Evolutionary conservation across 306 rosid genomes (phyloP), one percentile per base, ranked within the genome.

Genomic region (Citrullus colocynthis): DNA sequence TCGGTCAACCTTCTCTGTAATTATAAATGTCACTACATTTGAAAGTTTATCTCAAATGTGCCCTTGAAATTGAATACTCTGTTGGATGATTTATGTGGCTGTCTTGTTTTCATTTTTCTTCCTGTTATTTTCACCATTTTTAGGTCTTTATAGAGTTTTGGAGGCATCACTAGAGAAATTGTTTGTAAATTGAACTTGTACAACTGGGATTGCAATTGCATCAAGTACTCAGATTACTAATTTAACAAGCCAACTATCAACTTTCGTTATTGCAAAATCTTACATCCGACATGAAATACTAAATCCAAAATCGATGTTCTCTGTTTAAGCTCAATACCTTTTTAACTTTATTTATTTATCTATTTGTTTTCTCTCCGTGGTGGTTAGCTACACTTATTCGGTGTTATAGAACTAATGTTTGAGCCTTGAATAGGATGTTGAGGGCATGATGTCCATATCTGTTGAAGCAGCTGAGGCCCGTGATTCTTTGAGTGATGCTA

Each of bases 361-460:
- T 41, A 24, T 77, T 60, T 78, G 24, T 15, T 57, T 16, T 60
- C 37, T 39, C 18, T 10, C 36, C 9, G 2, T 15, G 37, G 18
- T 51, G 57, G 49, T 62, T 32, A 17, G 48, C 59, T 62, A 30
- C 74, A 63, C 44, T 49, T 49, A 3, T 58, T 54, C 51, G 20
- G 83, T 84, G 63, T 81, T 87, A 72, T 78, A 82, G 76, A 77
- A 51, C 83, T 79, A 83, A 80, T 78, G 67, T 79, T 74, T 73
- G 82, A 75, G 71, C 83, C 80, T 82, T 87, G 83, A 70, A 82
- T 85, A 95, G 99, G 99, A 95, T 87, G 91, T 95, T 56, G 97
- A 95, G 86, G 99, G 99, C 79, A 90, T 95, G 99, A 95, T 95
- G 97, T 95, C 99, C 74, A 95, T 95, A 85, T 95, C 97, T 80